Conservation (phyloP, 805 yeast genomes). For the Schwanniomyces vanrijiae region DNA sequence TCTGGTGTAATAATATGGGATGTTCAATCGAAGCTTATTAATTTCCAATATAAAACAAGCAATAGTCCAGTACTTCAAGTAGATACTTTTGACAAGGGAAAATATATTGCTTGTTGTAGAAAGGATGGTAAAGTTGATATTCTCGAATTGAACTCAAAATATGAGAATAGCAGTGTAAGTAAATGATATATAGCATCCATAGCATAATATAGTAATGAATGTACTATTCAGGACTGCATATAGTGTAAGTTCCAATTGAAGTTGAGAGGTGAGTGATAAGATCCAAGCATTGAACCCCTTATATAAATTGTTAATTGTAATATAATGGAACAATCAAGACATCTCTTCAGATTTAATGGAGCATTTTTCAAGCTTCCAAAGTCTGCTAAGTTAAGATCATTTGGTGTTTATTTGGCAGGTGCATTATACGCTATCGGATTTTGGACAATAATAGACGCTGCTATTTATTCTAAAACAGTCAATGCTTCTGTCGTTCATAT, state of each 20-base stretch:
- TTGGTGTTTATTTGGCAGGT: conserved; percentile 78
- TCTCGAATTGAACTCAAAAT: conserved; percentile 16
- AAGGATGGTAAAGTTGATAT: conserved; percentile 20
- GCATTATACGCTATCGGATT: conserved; percentile 81
- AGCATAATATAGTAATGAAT: not conserved
- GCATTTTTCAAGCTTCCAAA: conserved; percentile 60
- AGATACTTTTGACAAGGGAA: conserved; percentile 37
- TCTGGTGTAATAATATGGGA: conserved; percentile 64
- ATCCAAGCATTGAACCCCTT: not conserved
- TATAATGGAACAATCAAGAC: conserved; percentile 42
- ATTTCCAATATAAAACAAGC: conserved; percentile 20
- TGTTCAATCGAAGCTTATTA: conserved; percentile 56
- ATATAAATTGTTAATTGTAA: not conserved
- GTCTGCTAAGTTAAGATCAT: conserved; percentile 65
- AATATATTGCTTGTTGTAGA: conserved; percentile 29
- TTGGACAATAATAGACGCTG: conserved; percentile 88
- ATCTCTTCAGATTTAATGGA: conserved; percentile 63
- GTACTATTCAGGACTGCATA: not conserved
- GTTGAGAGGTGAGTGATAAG: not conserved
- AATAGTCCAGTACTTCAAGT: conserved; percentile 42
- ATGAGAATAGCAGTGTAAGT: not conserved
- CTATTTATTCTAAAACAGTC: conserved; percentile 77
- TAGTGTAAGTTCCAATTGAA: not conserved
- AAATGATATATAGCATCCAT: not conserved
- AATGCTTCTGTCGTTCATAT: conserved; percentile 88